A percentile compares a stretch with the other conserved stretches of the same genome.
These are phyloP conservation scores for Aspergillus texensis DNA, from an alignment of 2,329 filamentous ascomycete genomes.

Conservation along the genomic window DNA sequence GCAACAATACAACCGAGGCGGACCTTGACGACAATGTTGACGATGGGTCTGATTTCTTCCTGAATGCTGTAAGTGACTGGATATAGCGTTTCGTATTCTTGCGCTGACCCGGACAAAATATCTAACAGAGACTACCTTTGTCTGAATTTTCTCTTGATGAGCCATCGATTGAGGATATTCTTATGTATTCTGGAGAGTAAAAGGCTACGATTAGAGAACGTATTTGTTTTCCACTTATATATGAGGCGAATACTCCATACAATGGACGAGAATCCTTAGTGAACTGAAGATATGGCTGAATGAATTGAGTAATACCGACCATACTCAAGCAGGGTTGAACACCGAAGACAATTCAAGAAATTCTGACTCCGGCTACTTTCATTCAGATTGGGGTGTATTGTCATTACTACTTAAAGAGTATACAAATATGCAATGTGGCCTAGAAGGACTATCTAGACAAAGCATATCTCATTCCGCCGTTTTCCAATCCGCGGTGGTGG, in stretches of 20 bases:
- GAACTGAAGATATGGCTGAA: rapidly evolving
- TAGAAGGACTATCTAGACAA: neutral
- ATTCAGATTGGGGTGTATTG: no score
- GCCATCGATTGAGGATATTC: neutral
- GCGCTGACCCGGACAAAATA: neutral
- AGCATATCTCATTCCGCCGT: neutral
- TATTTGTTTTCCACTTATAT: no score
- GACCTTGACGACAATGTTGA: neutral
- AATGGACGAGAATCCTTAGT: neutral
- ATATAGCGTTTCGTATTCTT: neutral
- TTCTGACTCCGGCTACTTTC: no score
- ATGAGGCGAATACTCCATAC: neutral
- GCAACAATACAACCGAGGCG: neutral
- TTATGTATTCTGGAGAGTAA: neutral
- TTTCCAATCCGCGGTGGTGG: neutral
- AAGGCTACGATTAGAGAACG: rapidly evolving
- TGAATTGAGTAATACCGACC: no score
- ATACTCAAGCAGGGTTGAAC: no score
- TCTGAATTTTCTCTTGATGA: neutral
- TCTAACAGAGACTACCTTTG: neutral
- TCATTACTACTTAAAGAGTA: no score
- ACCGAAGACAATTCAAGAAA: no score
- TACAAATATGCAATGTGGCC: no score
- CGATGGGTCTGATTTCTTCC: neutral
- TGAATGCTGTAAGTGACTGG: neutral